phyloP scores from a whole-genome alignment of 2,329 filamentous ascomycete genomes.

The Zelopaecilomyces penicillatus region DNA sequence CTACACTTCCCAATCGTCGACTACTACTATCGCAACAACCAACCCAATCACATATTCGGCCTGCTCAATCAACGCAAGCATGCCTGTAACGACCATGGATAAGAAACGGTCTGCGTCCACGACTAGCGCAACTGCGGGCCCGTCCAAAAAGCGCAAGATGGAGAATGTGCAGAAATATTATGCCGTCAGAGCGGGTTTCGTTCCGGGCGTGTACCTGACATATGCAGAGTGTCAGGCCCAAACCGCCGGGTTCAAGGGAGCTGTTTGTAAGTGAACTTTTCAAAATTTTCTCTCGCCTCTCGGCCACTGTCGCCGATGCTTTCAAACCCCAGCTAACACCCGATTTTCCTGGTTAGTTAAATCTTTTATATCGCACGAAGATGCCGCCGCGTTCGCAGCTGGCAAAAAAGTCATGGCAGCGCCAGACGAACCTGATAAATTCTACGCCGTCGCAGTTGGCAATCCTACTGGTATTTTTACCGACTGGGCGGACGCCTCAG shows the following conservation, averaged over 20 bases:
- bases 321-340: too few relatives aligned
- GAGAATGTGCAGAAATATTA: conserved; percentile 51
- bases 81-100: conserved; percentile 15
- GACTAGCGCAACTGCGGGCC: conserved; percentile 9
- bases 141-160: conserved; percentile 40
- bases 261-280: conserved; percentile 51
- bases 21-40: conserved; percentile 13
- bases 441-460: conserved; percentile 56
- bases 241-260: conserved; percentile 53
- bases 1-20: conserved; percentile 1
- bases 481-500: conserved; percentile 60
- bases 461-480: conserved; percentile 50
- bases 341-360: conserved; percentile 50
- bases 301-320: conserved; percentile 5
- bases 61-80: conserved; percentile 1
- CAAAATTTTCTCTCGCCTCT: not conserved
- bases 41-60: conserved; percentile 20
- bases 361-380: conserved; percentile 62
- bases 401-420: conserved; percentile 40
- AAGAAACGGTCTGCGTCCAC: conserved; percentile 21
- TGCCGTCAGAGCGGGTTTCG: conserved; percentile 48
- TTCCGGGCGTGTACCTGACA: conserved; percentile 52
- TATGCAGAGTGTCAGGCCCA: conserved; percentile 56
- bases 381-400: conserved; percentile 70
- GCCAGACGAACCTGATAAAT: conserved; percentile 36